A percentile compares a stretch with the other conserved stretches of the same genome.
Evolutionary conservation across 345 rosid genomes (phyloP).

Genomic region (Xanthoceras sorbifolium): DNA sequence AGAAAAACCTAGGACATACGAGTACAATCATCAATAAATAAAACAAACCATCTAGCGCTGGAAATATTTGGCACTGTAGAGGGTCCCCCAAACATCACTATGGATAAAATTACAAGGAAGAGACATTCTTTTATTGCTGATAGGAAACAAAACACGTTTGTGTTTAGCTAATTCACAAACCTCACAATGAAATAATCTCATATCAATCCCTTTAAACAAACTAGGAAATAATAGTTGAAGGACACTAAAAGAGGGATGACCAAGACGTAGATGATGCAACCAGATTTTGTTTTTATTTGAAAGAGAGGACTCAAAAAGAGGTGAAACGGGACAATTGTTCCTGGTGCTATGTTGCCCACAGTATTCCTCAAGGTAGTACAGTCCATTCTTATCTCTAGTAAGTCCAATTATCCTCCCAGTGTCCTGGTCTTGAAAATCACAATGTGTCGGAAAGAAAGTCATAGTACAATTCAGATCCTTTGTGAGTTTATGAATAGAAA

Average conservation of each 20-base stretch:
- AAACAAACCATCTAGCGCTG: not conserved
- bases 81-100: not conserved
- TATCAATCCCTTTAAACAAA: too few species aligned
- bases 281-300: too few species aligned
- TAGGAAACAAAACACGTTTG: not conserved
- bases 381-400: too few species aligned
- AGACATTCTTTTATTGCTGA: not conserved
- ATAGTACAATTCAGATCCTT: not conserved
- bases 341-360: too few species aligned
- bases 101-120: not conserved
- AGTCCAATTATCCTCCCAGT: too few species aligned
- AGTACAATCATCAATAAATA: slow-evolving; percentile 1
- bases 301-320: too few species aligned
- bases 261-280: too few species aligned
- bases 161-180: not conserved
- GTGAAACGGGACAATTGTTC: too few species aligned
- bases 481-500: not conserved
- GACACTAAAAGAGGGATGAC: too few species aligned
- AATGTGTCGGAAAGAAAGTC: not conserved
- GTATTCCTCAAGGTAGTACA: too few species aligned
- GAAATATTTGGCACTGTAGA: not conserved
- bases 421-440: not conserved
- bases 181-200: not conserved
- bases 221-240: too few species aligned
- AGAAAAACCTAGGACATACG: not conserved